phyloP scores from a whole-genome alignment of 495 filamentous ascomycete genomes.

The Aspergillus coremiiformis region DNA sequence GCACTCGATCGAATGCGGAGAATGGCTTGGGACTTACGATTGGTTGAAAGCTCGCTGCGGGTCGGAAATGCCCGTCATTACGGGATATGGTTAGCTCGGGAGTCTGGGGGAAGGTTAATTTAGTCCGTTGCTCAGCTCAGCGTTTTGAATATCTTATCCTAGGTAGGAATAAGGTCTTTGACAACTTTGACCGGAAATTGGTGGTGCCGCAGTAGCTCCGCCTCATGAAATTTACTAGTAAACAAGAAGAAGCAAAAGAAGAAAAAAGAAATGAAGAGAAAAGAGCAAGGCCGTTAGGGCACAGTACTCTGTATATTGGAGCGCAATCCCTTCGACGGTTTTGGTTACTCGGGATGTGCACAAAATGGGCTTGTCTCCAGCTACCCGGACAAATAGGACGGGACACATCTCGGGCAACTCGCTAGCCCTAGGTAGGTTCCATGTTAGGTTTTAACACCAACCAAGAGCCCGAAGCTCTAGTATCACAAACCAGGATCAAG shows the following conservation, averaged over 20 bases:
- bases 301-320: too few relatives aligned
- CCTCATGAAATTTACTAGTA: too few relatives aligned
- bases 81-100: slow-evolving; percentile 5
- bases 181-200: too few relatives aligned
- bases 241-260: too few relatives aligned
- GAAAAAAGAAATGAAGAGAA: too few relatives aligned
- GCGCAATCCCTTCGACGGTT: neutral
- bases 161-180: too few relatives aligned
- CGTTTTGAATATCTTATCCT: too few relatives aligned
- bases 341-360: neutral
- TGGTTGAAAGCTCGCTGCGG: slow-evolving; percentile 2
- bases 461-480: neutral
- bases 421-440: too few relatives aligned
- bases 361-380: neutral
- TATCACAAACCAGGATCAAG: neutral
- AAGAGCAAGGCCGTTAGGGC: too few relatives aligned
- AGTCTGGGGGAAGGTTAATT: neutral
- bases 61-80: slow-evolving; percentile 8
- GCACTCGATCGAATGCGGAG: slow-evolving; percentile 14
- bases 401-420: too few relatives aligned
- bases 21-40: slow-evolving; percentile 4
- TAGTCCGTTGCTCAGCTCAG: neutral
- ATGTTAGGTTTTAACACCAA: neutral
- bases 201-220: too few relatives aligned
- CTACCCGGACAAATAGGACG: neutral